Evolutionary conservation across 1,284 basidiomycete species (phyloP), one percentile per base, ranked within the genome.

Genomic region (Malassezia obtusa): DNA sequence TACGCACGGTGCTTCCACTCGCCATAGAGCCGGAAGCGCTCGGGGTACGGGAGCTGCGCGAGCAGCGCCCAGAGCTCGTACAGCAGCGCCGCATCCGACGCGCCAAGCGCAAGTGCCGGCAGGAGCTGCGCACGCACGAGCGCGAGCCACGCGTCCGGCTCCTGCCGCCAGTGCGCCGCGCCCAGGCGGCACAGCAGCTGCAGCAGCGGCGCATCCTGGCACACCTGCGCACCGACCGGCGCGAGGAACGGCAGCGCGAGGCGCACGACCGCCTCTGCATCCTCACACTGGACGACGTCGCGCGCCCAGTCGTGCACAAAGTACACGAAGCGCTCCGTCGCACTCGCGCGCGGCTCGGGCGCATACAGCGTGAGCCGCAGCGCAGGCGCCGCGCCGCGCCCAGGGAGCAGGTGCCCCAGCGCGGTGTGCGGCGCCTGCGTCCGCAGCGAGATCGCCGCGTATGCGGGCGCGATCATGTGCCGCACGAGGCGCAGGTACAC

Each of bases 1-100:
- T 77, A 78, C n/a, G 77, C 81, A 44, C 78, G 77, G 49, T 83
- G 80, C 75, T 86, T 86, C 94, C 92, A 96, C 77, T 98, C 91
- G 44, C 91, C 94, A 67, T 98, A 95, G 25, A 98, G 77, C 33
- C 80, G 81, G 82, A 88, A 96, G 3, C 94, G 86, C 40, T 81
- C 78, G 7, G 84, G 82, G 52, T 84, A 85, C 43, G 87, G 83
- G 71, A 86, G 87, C 57, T 82, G 81, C 36, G 81, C 78, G 44
- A 98, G 80, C 40, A 95, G 81, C 58, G 50, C 53, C 71, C 71
- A 73, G 3, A 72, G 48, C 58, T 72, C 71, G 43, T 62, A 58
- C 10, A 68, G 52, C 12, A 73, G 53, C 12, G 87, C 86, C 65
- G 89, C 89, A 30, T 85, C 61, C 24, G 61, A 84, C 36, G 84